These are phyloP conservation scores for Pelargonium australe DNA, from an alignment of 441 rosid species.

Conservation along the genomic window DNA sequence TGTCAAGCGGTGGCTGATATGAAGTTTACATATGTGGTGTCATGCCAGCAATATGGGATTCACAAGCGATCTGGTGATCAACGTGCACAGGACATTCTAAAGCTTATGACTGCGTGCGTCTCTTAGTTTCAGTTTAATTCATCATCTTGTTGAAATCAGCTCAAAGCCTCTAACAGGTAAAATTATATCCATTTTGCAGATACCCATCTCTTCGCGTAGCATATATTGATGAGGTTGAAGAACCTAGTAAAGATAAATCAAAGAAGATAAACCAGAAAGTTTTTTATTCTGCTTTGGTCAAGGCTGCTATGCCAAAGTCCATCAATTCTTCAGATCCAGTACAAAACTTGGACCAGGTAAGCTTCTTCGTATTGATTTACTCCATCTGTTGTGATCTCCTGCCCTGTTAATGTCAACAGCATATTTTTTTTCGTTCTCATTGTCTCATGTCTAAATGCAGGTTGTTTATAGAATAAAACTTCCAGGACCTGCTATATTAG, in stretches of 20 bases:
- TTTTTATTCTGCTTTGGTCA: conserved; percentile 85
- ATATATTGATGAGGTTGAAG: conserved; percentile 96
- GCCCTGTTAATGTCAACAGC: too few species aligned
- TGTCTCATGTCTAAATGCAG: conserved; percentile 32
- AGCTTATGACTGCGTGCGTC: conserved; percentile 79
- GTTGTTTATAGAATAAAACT: conserved; percentile 90
- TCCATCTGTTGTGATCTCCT: neutral
- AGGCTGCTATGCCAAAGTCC: conserved; percentile 78
- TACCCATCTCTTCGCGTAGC: conserved; percentile 98
- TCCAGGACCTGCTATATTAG: conserved; percentile 97
- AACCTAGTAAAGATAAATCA: conserved; percentile 61
- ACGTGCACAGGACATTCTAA: conserved; percentile 86
- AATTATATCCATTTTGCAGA: conserved; percentile 35
- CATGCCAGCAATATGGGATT: conserved; percentile 95
- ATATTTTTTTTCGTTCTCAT: neutral
- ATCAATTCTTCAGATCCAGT: conserved; percentile 70
- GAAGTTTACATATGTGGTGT: conserved; percentile 94
- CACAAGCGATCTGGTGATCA: conserved; percentile 79
- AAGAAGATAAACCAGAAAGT: conserved; percentile 67
- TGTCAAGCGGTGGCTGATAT: conserved; percentile 99
- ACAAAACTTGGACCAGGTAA: conserved; percentile 92
- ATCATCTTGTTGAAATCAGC: too few species aligned
- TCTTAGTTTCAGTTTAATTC: neutral
- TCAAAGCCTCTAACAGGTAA: too few species aligned
- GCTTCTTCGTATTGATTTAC: conserved; percentile 3